A percentile compares a stretch with the other conserved stretches of the same genome.
Conservation (phyloP, 2,329 filamentous ascomycete genomes). For the Xylariaceae sp. region DNA sequence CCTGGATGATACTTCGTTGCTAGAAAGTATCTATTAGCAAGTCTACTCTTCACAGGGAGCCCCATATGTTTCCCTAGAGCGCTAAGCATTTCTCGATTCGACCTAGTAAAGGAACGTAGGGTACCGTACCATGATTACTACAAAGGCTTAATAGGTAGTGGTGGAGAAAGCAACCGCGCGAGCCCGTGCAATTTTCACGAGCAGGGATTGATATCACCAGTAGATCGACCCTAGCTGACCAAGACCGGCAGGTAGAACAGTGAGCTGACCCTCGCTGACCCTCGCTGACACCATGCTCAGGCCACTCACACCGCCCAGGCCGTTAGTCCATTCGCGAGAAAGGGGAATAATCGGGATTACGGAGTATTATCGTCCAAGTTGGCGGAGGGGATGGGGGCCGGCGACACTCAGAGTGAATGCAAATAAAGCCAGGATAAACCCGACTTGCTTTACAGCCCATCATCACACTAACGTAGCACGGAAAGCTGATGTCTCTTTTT, state of each 20-base stretch:
- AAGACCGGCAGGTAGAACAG: no score
- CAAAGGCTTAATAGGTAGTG: no score
- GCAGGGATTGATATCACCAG: slow-evolving; percentile 7
- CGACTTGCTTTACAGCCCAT: slow-evolving; percentile 2
- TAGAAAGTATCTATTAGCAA: background rate
- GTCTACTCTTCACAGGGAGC: background rate
- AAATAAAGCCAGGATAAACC: background rate
- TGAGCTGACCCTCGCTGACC: no score
- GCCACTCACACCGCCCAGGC: no score
- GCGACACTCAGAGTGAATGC: no score
- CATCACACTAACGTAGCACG: background rate
- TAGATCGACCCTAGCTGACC: background rate
- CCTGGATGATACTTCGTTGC: no score
- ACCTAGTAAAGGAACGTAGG: background rate
- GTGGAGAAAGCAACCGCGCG: slow-evolving; percentile 8
- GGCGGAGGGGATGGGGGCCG: background rate
- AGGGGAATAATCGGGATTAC: slow-evolving; percentile 9
- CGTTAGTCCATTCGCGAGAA: slow-evolving; percentile 9
- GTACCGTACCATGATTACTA: no score
- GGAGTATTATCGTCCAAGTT: no score
- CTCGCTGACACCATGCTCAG: no score
- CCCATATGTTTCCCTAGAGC: background rate
- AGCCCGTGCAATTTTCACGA: slow-evolving; percentile 13
- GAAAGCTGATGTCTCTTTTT: background rate
- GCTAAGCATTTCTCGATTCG: background rate